Evolutionary conservation across 257 asterid genomes (phyloP).

Genomic region (Gardenia jasminoides): DNA sequence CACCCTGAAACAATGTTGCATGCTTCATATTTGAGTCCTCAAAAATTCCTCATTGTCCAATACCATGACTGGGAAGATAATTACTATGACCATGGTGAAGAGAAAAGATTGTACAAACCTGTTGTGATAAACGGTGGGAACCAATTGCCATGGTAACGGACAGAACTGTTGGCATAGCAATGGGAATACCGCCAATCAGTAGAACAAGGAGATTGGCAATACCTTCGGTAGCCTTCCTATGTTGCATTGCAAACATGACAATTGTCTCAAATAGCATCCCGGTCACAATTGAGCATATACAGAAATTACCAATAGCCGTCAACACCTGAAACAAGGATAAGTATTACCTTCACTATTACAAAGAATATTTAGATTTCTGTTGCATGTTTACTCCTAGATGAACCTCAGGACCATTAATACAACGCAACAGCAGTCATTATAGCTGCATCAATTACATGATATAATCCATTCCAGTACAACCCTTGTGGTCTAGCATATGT

Average conservation of each 20-base stretch:
- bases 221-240: conserved; percentile 22
- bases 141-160: conserved; percentile 47
- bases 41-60: background rate
- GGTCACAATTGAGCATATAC: conserved; percentile 42
- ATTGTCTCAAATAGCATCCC: conserved; percentile 37
- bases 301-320: conserved; percentile 41
- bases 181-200: conserved; percentile 42
- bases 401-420: background rate
- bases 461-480: background rate
- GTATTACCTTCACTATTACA: background rate
- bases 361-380: background rate
- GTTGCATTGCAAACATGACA: conserved; percentile 30
- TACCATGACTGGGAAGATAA: background rate
- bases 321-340: conserved; percentile 28
- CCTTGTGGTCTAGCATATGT: background rate
- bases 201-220: conserved; percentile 41
- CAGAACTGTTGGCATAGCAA: conserved; percentile 46
- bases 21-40: conserved; percentile 6
- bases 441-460: background rate
- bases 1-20: conserved; percentile 30
- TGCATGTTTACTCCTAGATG: background rate
- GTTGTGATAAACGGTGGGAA: conserved; percentile 41
- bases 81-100: background rate
- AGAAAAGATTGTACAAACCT: conserved; percentile 14
- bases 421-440: background rate